Conservation (phyloP, 371 early-diverging fungal genomes). For the Circinella umbellata region DNA sequence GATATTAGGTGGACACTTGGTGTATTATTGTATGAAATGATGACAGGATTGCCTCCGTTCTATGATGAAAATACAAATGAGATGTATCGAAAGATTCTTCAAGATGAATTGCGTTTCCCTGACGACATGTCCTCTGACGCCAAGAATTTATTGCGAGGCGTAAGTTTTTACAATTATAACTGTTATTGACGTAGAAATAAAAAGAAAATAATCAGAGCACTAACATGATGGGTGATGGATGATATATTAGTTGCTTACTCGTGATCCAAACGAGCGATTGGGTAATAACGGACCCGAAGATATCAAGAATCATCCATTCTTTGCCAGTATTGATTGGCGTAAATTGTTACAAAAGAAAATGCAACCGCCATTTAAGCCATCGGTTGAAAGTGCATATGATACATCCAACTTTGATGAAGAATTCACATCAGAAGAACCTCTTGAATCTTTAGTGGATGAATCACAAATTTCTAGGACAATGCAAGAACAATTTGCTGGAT, state of each 20-base stretch:
- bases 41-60: constrained; percentile 94
- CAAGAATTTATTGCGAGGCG: constrained; percentile 73
- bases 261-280: constrained; percentile 85
- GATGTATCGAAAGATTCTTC: constrained; percentile 94
- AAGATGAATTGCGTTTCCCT: constrained; percentile 84
- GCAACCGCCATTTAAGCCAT: constrained; percentile 94
- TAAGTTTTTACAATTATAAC: constrained; percentile 27
- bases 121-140: constrained; percentile 83
- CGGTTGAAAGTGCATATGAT: constrained; percentile 78
- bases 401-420: constrained; percentile 87
- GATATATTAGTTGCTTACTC: constrained; percentile 63
- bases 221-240: not conserved
- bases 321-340: constrained; percentile 92
- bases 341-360: constrained; percentile 84
- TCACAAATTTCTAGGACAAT: constrained; percentile 85
- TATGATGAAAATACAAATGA: constrained; percentile 95
- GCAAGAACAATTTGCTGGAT: constrained; percentile 96
- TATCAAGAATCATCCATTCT: constrained; percentile 92
- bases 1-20: constrained; percentile 85
- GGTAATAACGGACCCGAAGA: constrained; percentile 87
- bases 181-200: not conserved
- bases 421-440: constrained; percentile 83
- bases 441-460: constrained; percentile 85
- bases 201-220: not conserved
- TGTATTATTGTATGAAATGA: constrained; percentile 95